Evolutionary conservation across 75 land plant genomes (phyloP).

Genomic region (Picea sitchensis): DNA sequence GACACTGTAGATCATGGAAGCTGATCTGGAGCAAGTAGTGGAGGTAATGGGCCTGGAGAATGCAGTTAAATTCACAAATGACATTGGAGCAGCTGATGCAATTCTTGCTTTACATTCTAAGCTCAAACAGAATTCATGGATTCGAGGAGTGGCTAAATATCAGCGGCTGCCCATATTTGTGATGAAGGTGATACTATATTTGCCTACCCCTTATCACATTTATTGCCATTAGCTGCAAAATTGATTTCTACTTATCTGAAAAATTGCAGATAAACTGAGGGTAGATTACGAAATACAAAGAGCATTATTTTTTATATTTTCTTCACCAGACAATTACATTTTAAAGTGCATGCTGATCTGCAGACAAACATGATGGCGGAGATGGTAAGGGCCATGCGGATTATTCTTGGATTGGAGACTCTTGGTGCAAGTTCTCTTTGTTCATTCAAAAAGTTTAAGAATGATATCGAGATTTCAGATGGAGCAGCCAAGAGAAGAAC

Average conservation of each 20-base stretch:
- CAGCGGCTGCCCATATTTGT: conserved; percentile 89
- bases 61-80: conserved; percentile 73
- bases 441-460: conserved; percentile 12
- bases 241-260: not conserved
- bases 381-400: conserved; percentile 89
- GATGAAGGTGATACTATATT: conserved; percentile 63
- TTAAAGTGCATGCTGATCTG: not conserved
- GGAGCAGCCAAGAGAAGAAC: conserved; percentile 68
- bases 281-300: not conserved
- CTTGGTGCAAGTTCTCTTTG: conserved; percentile 18
- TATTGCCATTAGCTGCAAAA: not conserved
- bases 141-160: conserved; percentile 83
- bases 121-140: conserved; percentile 84
- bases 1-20: conserved; percentile 62
- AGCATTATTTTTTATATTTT: not conserved
- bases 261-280: not conserved
- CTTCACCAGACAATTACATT: too few relatives aligned
- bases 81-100: conserved; percentile 81
- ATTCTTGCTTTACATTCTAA: conserved; percentile 72
- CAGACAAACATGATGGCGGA: conserved; percentile 96
- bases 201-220: not conserved
- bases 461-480: conserved; percentile 59
- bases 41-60: conserved; percentile 82
- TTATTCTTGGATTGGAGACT: conserved; percentile 71
- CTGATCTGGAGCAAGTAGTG: conserved; percentile 80